These are phyloP conservation scores for Limonomyces culmigenus DNA, from an alignment of 1,284 basidiomycete genomes.

Conservation along the genomic window DNA sequence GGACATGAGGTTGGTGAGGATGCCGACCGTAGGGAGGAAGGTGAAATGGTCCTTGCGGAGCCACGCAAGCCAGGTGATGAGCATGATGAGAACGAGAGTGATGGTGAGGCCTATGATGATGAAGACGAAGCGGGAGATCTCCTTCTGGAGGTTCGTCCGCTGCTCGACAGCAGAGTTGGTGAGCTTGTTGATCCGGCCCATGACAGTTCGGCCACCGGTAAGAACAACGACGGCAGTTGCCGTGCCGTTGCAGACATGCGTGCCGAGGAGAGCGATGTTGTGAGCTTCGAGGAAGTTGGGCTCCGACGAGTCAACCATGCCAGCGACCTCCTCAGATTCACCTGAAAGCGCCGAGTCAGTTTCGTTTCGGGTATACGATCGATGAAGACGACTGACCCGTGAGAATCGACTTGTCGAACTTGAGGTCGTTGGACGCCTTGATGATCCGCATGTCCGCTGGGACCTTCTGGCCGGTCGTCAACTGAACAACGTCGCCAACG, in stretches of 20 bases:
- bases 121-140: slow-evolving; percentile 34
- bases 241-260: slow-evolving; percentile 50
- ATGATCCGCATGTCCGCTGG: slow-evolving; percentile 48
- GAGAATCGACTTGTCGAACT: slow-evolving; percentile 53
- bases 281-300: slow-evolving; percentile 42
- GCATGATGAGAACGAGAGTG: slow-evolving; percentile 44
- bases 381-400: slow-evolving; percentile 56
- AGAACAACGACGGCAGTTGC: slow-evolving; percentile 50
- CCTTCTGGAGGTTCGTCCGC: slow-evolving; percentile 43
- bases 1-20: slow-evolving; percentile 30
- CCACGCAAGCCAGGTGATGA: slow-evolving; percentile 45
- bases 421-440: slow-evolving; percentile 41
- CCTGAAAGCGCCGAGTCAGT: no score
- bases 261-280: slow-evolving; percentile 53
- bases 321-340: slow-evolving; percentile 44
- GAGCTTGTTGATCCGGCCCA: slow-evolving; percentile 48
- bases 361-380: no score
- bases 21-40: slow-evolving; percentile 41
- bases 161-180: slow-evolving; percentile 48
- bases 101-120: slow-evolving; percentile 29
- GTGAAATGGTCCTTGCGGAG: slow-evolving; percentile 44
- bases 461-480: slow-evolving; percentile 54
- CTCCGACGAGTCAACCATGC: slow-evolving; percentile 26
- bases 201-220: slow-evolving; percentile 51
- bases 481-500: slow-evolving; percentile 44